Base-by-base conservation (phyloP, 73 alveolate genomes). In the Diophrys appendiculata region DNA sequence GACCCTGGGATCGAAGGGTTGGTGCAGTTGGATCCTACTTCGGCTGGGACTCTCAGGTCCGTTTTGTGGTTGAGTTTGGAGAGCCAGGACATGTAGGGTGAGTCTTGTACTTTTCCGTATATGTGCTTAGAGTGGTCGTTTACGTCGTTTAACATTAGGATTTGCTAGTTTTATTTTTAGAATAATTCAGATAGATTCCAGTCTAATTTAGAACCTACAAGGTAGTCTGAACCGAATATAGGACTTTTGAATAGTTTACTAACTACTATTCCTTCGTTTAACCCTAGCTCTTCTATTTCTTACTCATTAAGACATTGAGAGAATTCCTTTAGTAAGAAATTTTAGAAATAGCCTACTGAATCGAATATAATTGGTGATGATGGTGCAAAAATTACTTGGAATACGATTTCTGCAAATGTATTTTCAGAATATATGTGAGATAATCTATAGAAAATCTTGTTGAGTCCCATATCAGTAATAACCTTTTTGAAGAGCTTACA, bases 151-250 rank as follows among this genome's bases (percentile, higher is more conserved):
- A 77, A 24, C 29, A 77, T 35, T 52, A 84, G 23, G 0, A 76
- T 69, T n/a, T 67, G 75, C n/a, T 54, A n/a, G 2, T 35, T 68
- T 13, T 56, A 26, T 22, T 28, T 28, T 29, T 65, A 24, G 29
- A 84, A 24, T 13, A 64, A 35, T 31, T 54, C 26, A 8, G 25
- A 2, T 29, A 84, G 76, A 23, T 84, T 84, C 29, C 77, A 78
- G 52, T 54, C 60, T 43, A 43, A 43, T 18, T 43, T 43, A 5
- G 60, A 43, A 5, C 60, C 65, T 1, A 79, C 34, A 69, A 84
- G 56, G 54, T 84, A 84, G 52, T 84, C 92, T 3, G 92, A 84
- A n/a, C 78, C 78, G 54, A 84, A 84, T 8, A 75, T 29, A 14
- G 83, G 83, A 55, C 52, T 31, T 22, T 28, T 23, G 24, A 25